These are phyloP conservation scores for Leccinum variicolor DNA, from an alignment of 768 basidiomycete genomes.

Conservation along the genomic window DNA sequence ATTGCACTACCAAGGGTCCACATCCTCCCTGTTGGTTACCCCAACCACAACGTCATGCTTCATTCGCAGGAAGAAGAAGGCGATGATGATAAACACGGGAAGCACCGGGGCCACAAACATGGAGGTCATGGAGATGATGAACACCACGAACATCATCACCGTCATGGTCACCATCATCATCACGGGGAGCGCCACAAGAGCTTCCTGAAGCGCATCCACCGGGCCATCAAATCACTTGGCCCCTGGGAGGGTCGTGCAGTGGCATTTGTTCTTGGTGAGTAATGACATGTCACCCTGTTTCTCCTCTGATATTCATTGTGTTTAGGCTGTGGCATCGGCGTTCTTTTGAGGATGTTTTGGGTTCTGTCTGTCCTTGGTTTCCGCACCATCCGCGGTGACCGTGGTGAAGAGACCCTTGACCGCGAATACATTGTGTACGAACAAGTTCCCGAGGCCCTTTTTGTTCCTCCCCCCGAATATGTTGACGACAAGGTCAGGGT, in stretches of 20 bases:
- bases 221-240: constrained; percentile 65
- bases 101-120: constrained; percentile 1
- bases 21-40: constrained; percentile 25
- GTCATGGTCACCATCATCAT: constrained; percentile 15
- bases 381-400: constrained; percentile 50
- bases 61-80: constrained; percentile 3
- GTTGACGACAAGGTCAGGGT: constrained; percentile 49
- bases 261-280: constrained; percentile 77
- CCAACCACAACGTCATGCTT: background rate
- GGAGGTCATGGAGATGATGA: background rate
- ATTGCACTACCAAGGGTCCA: constrained; percentile 19
- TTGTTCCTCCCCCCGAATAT: constrained; percentile 56
- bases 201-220: constrained; percentile 61
- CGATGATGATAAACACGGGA: constrained; percentile 10
- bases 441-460: constrained; percentile 44
- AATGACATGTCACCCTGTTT: background rate
- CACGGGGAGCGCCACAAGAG: constrained; percentile 32
- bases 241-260: constrained; percentile 83
- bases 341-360: constrained; percentile 77
- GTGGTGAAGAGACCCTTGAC: constrained; percentile 41
- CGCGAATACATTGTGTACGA: constrained; percentile 42
- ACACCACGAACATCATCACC: constrained; percentile 3
- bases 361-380: constrained; percentile 61
- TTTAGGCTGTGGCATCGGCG: constrained; percentile 79
- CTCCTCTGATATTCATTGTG: background rate